Evolutionary conservation across 768 basidiomycete species (phyloP).

Genomic region (Lyophyllum decastes): DNA sequence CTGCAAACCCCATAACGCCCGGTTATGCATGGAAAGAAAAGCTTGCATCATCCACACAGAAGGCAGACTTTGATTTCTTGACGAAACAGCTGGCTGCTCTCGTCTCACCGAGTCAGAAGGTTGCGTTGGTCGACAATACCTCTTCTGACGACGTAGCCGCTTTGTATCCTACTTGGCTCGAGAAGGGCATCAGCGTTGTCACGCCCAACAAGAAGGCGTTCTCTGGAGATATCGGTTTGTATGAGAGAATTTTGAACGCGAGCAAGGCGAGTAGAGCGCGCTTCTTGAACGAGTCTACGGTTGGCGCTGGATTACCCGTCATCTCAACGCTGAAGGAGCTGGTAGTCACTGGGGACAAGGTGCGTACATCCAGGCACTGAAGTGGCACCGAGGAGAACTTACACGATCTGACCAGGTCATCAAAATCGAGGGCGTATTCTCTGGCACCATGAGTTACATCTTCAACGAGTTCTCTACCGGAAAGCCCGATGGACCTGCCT

Average conservation of each 20-base stretch:
- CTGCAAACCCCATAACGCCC: conserved; percentile 41
- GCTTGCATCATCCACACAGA: conserved; percentile 41
- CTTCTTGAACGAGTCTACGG: conserved; percentile 87
- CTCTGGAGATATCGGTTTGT: conserved; percentile 70
- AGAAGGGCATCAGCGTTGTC: conserved; percentile 79
- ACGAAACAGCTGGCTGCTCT: conserved; percentile 46
- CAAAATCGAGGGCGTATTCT: conserved; percentile 97
- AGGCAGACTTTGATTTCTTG: conserved; percentile 49
- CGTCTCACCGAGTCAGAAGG: conserved; percentile 46
- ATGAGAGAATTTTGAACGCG: conserved; percentile 64
- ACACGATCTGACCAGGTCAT: conserved; percentile 47
- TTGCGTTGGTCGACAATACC: conserved; percentile 90
- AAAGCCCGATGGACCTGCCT: conserved; percentile 65
- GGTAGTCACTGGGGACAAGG: conserved; percentile 90
- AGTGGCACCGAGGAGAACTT: not conserved
- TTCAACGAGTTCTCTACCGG: conserved; percentile 93
- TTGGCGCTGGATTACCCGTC: conserved; percentile 94
- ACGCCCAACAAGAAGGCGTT: conserved; percentile 99
- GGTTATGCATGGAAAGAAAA: conserved; percentile 36
- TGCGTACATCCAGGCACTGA: conserved; percentile 27
- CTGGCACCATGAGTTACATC: conserved; percentile 97
- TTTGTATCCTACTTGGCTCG: conserved; percentile 79
- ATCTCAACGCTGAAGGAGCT: conserved; percentile 91
- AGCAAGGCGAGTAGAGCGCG: conserved; percentile 61
- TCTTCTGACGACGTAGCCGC: conserved; percentile 80